phyloP scores from a whole-genome alignment of 768 basidiomycete species.

The Suillus weaverae region DNA sequence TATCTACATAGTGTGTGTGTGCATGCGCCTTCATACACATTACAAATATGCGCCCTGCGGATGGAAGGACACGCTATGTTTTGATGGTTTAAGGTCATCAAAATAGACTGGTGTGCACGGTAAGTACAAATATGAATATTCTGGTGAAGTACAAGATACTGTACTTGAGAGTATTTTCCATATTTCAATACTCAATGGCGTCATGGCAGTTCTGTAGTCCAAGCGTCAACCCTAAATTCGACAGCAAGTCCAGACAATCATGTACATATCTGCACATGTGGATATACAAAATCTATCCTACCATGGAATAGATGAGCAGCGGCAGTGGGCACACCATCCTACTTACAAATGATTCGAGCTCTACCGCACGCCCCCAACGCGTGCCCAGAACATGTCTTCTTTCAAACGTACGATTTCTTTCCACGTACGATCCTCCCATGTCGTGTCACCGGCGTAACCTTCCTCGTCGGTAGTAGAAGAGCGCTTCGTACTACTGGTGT shows the following conservation, averaged over 20 bases:
- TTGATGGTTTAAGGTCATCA: too few species aligned
- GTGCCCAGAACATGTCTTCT: constrained; percentile 87
- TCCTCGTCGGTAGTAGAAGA: constrained; percentile 31
- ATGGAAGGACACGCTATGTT: too few species aligned
- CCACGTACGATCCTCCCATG: constrained; percentile 89
- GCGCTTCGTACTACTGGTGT: constrained; percentile 25
- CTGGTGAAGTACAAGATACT: not conserved
- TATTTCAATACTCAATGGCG: not conserved
- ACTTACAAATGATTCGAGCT: not conserved
- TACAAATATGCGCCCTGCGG: too few species aligned
- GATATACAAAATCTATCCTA: not conserved
- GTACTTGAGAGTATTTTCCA: not conserved
- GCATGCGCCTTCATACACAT: too few species aligned
- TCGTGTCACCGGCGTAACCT: constrained; percentile 60
- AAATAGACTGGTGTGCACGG: too few species aligned
- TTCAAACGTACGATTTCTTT: constrained; percentile 70
- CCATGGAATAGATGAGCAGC: not conserved
- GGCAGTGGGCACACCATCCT: not conserved
- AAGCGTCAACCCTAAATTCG: not conserved
- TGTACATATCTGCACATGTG: not conserved
- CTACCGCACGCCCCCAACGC: constrained; percentile 57
- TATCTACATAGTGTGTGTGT: too few species aligned
- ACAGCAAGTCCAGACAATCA: not conserved
- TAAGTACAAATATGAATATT: too few species aligned
- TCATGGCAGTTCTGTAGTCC: not conserved